These are phyloP conservation scores for Cinnamomum micranthum DNA, from an alignment of 164 flowering plant genomes.

Conservation along the genomic window DNA sequence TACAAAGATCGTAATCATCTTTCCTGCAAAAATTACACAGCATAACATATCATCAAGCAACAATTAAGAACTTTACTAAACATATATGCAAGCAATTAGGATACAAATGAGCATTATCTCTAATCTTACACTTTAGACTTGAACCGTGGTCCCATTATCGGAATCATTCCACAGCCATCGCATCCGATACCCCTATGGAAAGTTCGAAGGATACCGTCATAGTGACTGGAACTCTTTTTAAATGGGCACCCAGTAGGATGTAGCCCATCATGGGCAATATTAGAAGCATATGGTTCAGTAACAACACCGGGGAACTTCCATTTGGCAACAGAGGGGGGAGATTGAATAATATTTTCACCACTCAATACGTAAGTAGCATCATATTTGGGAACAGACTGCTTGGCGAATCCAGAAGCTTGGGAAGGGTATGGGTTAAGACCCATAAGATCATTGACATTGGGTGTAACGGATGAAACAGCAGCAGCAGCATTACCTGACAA, in stretches of 20 bases:
- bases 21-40: conserved; percentile 40
- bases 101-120: background rate
- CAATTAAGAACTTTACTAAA: background rate
- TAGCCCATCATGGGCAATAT: conserved; percentile 6
- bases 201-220: conserved; percentile 28
- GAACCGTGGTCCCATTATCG: conserved; percentile 83
- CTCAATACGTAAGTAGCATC: background rate
- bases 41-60: background rate
- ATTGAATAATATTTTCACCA: conserved; percentile 6
- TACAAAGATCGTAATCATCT: conserved; percentile 80
- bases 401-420: background rate
- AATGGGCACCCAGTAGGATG: conserved; percentile 8
- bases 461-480: background rate
- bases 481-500: background rate
- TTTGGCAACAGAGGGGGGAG: background rate
- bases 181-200: conserved; percentile 79
- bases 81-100: background rate
- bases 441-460: conserved; percentile 6
- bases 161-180: conserved; percentile 86
- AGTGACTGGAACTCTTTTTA: conserved; percentile 19
- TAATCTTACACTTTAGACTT: conserved; percentile 83
- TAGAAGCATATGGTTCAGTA: conserved; percentile 10
- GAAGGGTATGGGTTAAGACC: background rate
- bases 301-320: background rate
- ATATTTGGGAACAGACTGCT: background rate